Percentiles rank a stretch among this genome's conserved stretches.
These are phyloP conservation scores for Aspergillus luchuensis DNA, from an alignment of 2,329 filamentous ascomycete species.

Conservation along the genomic window DNA sequence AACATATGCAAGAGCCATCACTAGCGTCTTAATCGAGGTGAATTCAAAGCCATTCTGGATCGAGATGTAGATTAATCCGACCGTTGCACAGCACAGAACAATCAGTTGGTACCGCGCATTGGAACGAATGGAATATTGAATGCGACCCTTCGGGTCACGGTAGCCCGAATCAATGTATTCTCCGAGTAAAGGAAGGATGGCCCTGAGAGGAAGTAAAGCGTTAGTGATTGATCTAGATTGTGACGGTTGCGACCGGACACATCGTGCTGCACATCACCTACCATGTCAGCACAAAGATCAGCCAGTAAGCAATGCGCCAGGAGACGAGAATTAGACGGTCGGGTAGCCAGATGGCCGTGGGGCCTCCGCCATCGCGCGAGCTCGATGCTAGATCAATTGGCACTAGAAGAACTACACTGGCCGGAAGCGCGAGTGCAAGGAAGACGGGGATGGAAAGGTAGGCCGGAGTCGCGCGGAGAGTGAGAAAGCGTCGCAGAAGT, in stretches of 20 bases:
- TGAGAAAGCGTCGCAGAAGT: slow-evolving; percentile 85
- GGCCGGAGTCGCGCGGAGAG: slow-evolving; percentile 83
- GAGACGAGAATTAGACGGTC: slow-evolving; percentile 76
- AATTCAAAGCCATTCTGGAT: slow-evolving; percentile 73
- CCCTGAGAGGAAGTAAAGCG: slow-evolving; percentile 53
- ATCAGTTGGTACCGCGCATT: slow-evolving; percentile 90
- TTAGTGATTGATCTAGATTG: slow-evolving; percentile 7
- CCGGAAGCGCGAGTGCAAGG: slow-evolving; percentile 89
- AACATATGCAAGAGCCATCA: slow-evolving; percentile 93
- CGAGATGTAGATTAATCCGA: slow-evolving; percentile 82
- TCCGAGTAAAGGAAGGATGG: slow-evolving; percentile 87
- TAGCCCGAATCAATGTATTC: slow-evolving; percentile 96
- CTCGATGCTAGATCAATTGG: slow-evolving; percentile 94
- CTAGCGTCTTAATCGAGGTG: slow-evolving; percentile 73
- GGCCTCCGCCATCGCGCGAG: slow-evolving; percentile 69
- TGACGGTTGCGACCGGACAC: background rate
- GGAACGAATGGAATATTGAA: slow-evolving; percentile 80
- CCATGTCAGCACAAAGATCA: slow-evolving; percentile 95
- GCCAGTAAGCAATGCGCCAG: slow-evolving; percentile 96
- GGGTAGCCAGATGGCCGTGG: slow-evolving; percentile 84
- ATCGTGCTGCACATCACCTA: slow-evolving; percentile 44
- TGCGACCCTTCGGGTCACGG: slow-evolving; percentile 76
- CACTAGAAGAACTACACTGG: slow-evolving; percentile 86
- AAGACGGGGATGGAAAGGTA: slow-evolving; percentile 93
- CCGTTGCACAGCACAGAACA: slow-evolving; percentile 67